Conservation (phyloP, 2,329 filamentous ascomycete species). For the Nothopassalora personata region DNA sequence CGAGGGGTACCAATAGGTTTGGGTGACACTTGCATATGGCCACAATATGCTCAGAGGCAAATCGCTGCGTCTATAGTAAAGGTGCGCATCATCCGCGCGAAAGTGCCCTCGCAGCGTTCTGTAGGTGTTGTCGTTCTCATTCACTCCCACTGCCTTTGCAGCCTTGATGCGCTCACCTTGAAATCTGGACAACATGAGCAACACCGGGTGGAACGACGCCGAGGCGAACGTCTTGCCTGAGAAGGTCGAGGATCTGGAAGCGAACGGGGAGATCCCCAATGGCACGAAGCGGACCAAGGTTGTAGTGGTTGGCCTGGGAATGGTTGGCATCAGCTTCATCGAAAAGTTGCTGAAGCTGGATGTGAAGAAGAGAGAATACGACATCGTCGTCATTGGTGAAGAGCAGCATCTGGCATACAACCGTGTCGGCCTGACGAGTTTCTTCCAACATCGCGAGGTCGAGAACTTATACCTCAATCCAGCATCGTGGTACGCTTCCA, state of each 20-base stretch:
- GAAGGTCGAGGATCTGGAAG: slow-evolving; percentile 36
- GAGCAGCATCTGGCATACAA: slow-evolving; percentile 87
- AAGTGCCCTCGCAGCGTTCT: not conserved
- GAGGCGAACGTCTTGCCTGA: slow-evolving; percentile 44
- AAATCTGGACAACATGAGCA: slow-evolving; percentile 33
- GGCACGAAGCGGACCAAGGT: slow-evolving; percentile 55
- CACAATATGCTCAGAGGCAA: not conserved
- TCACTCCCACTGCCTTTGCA: not conserved
- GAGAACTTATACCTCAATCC: slow-evolving; percentile 87
- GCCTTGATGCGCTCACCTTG: not conserved
- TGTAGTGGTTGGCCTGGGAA: slow-evolving; percentile 81
- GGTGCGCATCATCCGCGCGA: not conserved
- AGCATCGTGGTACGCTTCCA: slow-evolving; percentile 68
- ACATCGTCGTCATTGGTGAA: slow-evolving; percentile 80
- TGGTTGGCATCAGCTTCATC: slow-evolving; percentile 61
- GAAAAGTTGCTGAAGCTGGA: slow-evolving; percentile 88
- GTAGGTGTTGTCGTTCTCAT: slow-evolving; percentile 3
- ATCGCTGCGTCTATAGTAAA: not conserved
- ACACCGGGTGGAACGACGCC: slow-evolving; percentile 42
- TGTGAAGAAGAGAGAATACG: slow-evolving; percentile 66
- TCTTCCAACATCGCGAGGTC: slow-evolving; percentile 79
- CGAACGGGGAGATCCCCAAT: slow-evolving; percentile 32
- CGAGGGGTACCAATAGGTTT: not conserved
- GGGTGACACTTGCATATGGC: not conserved
- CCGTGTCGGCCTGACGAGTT: slow-evolving; percentile 80